Evolutionary conservation across 306 rosid genomes (phyloP), one percentile per base, ranked within the genome.

Genomic region (Astragalus membranaceus): DNA sequence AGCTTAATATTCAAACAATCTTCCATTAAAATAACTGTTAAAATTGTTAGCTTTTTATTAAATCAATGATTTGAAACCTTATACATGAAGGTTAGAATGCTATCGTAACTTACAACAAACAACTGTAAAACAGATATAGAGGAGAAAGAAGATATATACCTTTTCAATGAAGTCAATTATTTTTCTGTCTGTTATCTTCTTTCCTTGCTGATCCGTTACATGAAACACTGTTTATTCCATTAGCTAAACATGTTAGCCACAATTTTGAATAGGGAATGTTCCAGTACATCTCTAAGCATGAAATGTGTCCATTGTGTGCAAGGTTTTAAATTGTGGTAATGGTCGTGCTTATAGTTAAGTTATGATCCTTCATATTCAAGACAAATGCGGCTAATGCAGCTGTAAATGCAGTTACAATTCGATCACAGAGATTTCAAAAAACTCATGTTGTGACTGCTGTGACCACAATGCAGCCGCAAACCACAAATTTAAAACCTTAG

Each of bases 131-230:
- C 69, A 5, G 13, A 49, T 14, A 17, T 7, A 63, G 44, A 63
- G 73, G 60, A 75, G 54, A n/a, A 70, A 77, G 64, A 66, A 83
- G 70, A 62, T 32, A 8, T n/a, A 44, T 87, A 85, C 93, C 96
- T 90, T 87, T 76, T 85, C 96, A 68, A 90, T 85, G 80, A 76
- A 81, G 46, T 85, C 91, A 7, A 87, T 87, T 43, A 86, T 83
- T 74, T 84, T 87, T 37, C 64, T 68, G 75, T 89, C 96, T 49
- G 86, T 81, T 63, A 89, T 67, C 86, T 87, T 85, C 68, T 81
- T 81, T 67, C 96, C 96, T 77, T 87, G 92, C 57, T 89, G 96
- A 81, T 89, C 96, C 32, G 96, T 89, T 70, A 87, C 96, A 75
- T 87, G 92, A 78, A 89, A 89, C 14, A 89, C 96, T 89, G 87